These are phyloP conservation scores for Exophiala sp. DNA, from an alignment of 2,329 filamentous ascomycete genomes.

Conservation along the genomic window DNA sequence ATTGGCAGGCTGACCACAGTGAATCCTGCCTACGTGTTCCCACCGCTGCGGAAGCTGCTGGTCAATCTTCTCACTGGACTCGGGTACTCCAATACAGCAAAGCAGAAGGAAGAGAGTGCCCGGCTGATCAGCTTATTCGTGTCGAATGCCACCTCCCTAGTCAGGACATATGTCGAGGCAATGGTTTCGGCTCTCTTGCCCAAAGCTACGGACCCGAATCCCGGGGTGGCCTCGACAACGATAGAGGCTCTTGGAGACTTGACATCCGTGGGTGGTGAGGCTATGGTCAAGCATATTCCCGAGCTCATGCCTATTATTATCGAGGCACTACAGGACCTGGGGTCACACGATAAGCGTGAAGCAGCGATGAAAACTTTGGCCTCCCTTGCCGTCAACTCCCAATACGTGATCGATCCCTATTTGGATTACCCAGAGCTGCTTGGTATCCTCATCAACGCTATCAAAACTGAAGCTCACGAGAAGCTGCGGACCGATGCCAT, in stretches of 20 bases:
- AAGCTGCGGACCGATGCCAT: constrained; percentile 88
- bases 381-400: constrained; percentile 89
- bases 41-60: constrained; percentile 85
- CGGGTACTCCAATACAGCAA: constrained; percentile 87
- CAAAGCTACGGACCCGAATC: constrained; percentile 77
- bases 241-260: constrained; percentile 91
- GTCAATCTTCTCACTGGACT: constrained; percentile 95
- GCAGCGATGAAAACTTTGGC: constrained; percentile 85
- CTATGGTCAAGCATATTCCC: constrained; percentile 88
- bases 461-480: constrained; percentile 84
- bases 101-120: constrained; percentile 94
- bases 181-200: constrained; percentile 93
- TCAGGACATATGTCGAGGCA: constrained; percentile 93
- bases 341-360: constrained; percentile 81
- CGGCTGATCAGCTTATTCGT: constrained; percentile 88
- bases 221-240: constrained; percentile 89
- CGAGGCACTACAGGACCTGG: constrained; percentile 87
- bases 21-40: constrained; percentile 96
- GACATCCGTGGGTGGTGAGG: constrained; percentile 85
- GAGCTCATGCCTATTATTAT: constrained; percentile 93
- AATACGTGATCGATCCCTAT: constrained; percentile 96
- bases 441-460: constrained; percentile 86
- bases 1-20: constrained; percentile 85
- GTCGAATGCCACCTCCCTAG: constrained; percentile 83
- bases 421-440: constrained; percentile 90